Conservation (phyloP, 23 red algal species). For the Gracilariopsis chorda region DNA sequence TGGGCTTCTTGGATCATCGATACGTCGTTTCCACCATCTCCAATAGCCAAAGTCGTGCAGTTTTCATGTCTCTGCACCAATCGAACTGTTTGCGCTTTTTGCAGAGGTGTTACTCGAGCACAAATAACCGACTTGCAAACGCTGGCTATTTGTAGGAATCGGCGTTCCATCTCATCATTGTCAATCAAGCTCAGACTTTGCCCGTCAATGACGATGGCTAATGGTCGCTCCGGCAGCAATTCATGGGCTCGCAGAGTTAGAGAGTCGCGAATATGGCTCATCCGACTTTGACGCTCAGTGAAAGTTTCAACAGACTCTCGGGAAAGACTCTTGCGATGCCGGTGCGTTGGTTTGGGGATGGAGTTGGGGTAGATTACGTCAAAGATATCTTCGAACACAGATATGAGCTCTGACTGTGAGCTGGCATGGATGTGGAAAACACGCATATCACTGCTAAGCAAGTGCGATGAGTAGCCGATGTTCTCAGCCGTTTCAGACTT, state of each 20-base stretch:
- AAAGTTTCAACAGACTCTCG: background rate
- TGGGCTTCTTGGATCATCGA: constrained; percentile 98
- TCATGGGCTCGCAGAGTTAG: constrained; percentile 25
- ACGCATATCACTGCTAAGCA: constrained; percentile 54
- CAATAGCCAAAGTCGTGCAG: constrained; percentile 71
- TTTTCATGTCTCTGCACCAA: constrained; percentile 66
- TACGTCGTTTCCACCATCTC: constrained; percentile 95
- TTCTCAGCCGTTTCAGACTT: constrained; percentile 88
- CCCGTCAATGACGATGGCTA: constrained; percentile 84
- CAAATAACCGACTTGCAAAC: constrained; percentile 88
- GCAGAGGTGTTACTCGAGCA: constrained; percentile 85
- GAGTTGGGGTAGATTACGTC: constrained; percentile 7
- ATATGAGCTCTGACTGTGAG: constrained; percentile 8
- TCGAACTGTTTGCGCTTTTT: constrained; percentile 85
- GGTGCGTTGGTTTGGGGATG: background rate
- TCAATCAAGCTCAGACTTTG: constrained; percentile 50
- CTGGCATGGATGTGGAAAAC: constrained; percentile 45
- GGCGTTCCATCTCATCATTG: constrained; percentile 51
- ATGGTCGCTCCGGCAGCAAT: background rate
- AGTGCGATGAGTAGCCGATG: constrained; percentile 76
- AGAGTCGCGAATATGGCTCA: constrained; percentile 9
- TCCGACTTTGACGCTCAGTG: constrained; percentile 6
- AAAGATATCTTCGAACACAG: background rate
- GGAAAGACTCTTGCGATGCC: background rate
- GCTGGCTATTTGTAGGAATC: constrained; percentile 73